Base-by-base conservation (phyloP, 192 early-diverging fungal genomes). In the Mortierella antarctica region DNA sequence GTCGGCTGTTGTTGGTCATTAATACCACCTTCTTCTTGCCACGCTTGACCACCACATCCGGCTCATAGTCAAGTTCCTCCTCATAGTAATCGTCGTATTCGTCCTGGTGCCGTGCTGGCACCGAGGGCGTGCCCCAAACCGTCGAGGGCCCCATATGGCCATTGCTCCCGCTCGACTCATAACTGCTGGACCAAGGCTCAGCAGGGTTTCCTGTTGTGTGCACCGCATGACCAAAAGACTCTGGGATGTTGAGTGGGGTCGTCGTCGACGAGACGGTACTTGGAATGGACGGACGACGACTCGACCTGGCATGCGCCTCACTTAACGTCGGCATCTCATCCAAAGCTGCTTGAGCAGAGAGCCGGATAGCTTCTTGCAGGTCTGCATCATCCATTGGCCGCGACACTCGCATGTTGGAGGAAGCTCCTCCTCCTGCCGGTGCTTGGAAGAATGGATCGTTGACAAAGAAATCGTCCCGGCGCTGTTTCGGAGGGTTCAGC, bases 1-100 rank as follows among this genome's bases (percentile, higher is more conserved):
- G 71, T 54, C 77, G 68, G 56, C 83, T 74, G 61, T 71, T 80
- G 49, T 73, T 84, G 1, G 83, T 69, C 66, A 81, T 82, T 14
- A 85, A 62, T 6, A 85, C 55, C 47, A 85, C 56, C 39, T 85
- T 85, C 66, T 85, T 85, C 67, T 85, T 85, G 65, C 83, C 83
- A 42, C 81, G 80, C 67, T 85, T 85, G 7, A 75, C 65, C 15
- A 82, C 79, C n/a, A 85, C 61, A 6, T 75, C 70, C n/a, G 74
- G 70, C 21, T 85, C 83, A 50, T 78, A 70, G 21, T 81, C 79
- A 51, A 70, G 75, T 11, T 82, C 77, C 10, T 85, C 73, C 7
- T 85, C 83, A 8, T 74, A 62, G 17, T 82, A 67, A 18, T 76
- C 67, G 42, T 75, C 70, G 50, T 76, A 57, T 15, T 76, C 65